phyloP scores from a whole-genome alignment of 2,329 filamentous ascomycete species.

The Arthrobotrys iridis region DNA sequence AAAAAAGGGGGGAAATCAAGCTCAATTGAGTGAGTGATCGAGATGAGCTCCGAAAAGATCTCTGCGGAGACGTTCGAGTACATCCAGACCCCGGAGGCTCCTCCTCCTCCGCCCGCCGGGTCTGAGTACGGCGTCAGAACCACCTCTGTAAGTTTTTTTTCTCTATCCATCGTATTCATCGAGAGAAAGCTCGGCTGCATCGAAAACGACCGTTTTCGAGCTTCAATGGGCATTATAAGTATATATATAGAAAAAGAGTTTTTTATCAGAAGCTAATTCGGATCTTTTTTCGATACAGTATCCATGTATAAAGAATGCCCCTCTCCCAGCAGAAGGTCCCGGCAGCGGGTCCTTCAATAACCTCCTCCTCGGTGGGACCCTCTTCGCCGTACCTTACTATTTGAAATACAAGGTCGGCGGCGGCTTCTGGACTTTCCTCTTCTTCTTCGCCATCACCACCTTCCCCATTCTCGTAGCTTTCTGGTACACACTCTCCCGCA shows the following conservation, averaged over 20 bases:
- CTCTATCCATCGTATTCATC: slow-evolving; percentile 8
- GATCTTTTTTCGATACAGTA: slow-evolving; percentile 67
- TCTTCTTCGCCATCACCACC: slow-evolving; percentile 81
- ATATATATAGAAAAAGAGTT: not conserved
- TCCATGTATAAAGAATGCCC: slow-evolving; percentile 90
- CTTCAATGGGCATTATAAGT: too few relatives aligned
- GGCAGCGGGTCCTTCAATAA: slow-evolving; percentile 90
- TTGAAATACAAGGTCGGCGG: slow-evolving; percentile 84
- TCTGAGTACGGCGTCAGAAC: slow-evolving; percentile 69
- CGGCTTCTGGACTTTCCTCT: slow-evolving; percentile 84
- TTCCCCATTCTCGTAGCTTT: slow-evolving; percentile 82
- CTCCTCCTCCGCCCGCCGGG: slow-evolving; percentile 65
- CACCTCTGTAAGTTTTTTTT: slow-evolving; percentile 64
- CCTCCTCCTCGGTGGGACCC: slow-evolving; percentile 74
- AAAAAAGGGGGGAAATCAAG: not conserved
- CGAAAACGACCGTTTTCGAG: too few relatives aligned
- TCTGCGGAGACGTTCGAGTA: slow-evolving; percentile 72
- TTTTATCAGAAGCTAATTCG: not conserved
- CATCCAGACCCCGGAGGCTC: slow-evolving; percentile 68
- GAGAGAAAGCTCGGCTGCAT: too few relatives aligned
- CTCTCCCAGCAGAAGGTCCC: slow-evolving; percentile 87
- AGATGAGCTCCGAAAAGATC: slow-evolving; percentile 58
- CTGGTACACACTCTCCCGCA: slow-evolving; percentile 81
- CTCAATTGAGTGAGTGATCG: slow-evolving; percentile 23
- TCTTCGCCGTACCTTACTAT: slow-evolving; percentile 79